Percentiles rank a stretch among this genome's conserved stretches.
These are phyloP conservation scores for Kalaharituber pfeilii DNA, from an alignment of 2,329 filamentous ascomycete species.

Conservation along the genomic window DNA sequence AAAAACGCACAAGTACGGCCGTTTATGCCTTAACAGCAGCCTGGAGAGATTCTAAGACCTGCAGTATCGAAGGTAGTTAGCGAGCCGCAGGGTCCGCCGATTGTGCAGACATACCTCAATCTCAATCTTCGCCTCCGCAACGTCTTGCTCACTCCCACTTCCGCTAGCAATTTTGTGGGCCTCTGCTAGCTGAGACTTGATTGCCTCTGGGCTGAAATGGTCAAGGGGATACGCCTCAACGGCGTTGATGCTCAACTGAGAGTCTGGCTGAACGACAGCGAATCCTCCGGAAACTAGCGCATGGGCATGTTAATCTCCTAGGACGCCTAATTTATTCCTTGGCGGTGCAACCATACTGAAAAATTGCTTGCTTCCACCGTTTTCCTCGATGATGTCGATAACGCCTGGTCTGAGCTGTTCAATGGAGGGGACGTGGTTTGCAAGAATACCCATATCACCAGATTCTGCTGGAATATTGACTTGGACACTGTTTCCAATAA, in stretches of 20 bases:
- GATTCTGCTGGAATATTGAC: slow-evolving; percentile 98
- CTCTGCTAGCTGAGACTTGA: slow-evolving; percentile 79
- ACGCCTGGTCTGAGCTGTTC: slow-evolving; percentile 97
- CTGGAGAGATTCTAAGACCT: slow-evolving; percentile 74
- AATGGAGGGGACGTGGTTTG: slow-evolving; percentile 96
- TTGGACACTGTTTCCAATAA: slow-evolving; percentile 63
- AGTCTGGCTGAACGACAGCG: slow-evolving; percentile 90
- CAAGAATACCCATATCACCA: slow-evolving; percentile 98
- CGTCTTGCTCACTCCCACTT: slow-evolving; percentile 84
- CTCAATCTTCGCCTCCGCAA: slow-evolving; percentile 98
- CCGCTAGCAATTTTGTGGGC: slow-evolving; percentile 88
- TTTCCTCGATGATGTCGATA: slow-evolving; percentile 91
- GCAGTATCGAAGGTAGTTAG: slow-evolving; percentile 3
- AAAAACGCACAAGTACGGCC: background rate
- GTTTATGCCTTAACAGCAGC: slow-evolving; percentile 55
- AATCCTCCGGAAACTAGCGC: slow-evolving; percentile 79
- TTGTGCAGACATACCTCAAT: slow-evolving; percentile 53
- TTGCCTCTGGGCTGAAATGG: slow-evolving; percentile 85
- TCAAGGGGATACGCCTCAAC: slow-evolving; percentile 88
- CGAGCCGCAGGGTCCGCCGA: background rate
- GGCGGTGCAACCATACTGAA: slow-evolving; percentile 55
- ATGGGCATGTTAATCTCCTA: background rate
- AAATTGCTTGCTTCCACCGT: slow-evolving; percentile 75
- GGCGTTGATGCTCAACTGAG: slow-evolving; percentile 90
- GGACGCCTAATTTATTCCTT: background rate